These are phyloP conservation scores for Podaxis pistillaris DNA, from an alignment of 768 basidiomycete species.

Conservation along the genomic window DNA sequence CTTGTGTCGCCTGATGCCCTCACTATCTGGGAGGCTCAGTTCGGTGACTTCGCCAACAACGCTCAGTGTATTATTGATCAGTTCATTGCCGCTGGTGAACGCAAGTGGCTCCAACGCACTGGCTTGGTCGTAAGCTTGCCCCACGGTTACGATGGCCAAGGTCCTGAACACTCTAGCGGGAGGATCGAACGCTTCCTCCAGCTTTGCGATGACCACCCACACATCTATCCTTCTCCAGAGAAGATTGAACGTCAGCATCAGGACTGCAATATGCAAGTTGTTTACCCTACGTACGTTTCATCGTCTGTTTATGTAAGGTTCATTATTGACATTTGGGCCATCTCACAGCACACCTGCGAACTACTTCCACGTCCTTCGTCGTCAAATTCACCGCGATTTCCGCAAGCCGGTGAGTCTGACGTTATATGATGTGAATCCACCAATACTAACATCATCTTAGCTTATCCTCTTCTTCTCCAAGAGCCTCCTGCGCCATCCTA, in stretches of 20 bases:
- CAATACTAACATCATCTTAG: slow-evolving; percentile 31
- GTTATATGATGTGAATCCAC: neutral
- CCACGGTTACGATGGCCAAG: slow-evolving; percentile 98
- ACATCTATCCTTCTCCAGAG: slow-evolving; percentile 82
- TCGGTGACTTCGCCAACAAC: slow-evolving; percentile 97
- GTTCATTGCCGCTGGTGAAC: slow-evolving; percentile 95
- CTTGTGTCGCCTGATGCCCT: slow-evolving; percentile 91
- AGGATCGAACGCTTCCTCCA: slow-evolving; percentile 96
- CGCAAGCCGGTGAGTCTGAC: slow-evolving; percentile 76
- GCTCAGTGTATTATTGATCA: slow-evolving; percentile 99
- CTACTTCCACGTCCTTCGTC: slow-evolving; percentile 97
- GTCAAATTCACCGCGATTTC: slow-evolving; percentile 97
- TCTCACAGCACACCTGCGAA: slow-evolving; percentile 83
- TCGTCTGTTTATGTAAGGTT: neutral
- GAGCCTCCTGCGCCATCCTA: slow-evolving; percentile 91
- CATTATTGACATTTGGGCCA: neutral
- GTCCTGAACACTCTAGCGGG: slow-evolving; percentile 96
- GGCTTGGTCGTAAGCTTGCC: slow-evolving; percentile 88
- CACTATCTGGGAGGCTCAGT: slow-evolving; percentile 98
- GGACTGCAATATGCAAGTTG: slow-evolving; percentile 99
- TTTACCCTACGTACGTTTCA: slow-evolving; percentile 83
- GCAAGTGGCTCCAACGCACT: slow-evolving; percentile 95
- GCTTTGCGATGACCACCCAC: slow-evolving; percentile 95
- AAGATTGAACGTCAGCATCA: slow-evolving; percentile 96
- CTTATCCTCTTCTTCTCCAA: slow-evolving; percentile 98